A percentile compares a stretch with the other conserved stretches of the same genome.
Conservation (phyloP, 441 rosid species). For the Hura crepitans region DNA sequence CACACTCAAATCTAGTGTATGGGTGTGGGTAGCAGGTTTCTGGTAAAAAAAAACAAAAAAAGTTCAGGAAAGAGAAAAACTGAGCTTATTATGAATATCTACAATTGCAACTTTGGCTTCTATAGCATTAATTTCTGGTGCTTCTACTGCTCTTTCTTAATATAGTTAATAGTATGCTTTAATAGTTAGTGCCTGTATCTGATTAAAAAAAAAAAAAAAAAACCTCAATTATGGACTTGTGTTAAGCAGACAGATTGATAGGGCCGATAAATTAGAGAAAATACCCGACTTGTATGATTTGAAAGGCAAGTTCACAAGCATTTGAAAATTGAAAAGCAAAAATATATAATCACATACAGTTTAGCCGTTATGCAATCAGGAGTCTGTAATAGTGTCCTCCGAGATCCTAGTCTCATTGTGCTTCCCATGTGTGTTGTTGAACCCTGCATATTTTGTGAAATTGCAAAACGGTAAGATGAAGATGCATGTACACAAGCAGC, state of each 20-base stretch:
- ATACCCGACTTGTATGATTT: not conserved
- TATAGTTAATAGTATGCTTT: not conserved
- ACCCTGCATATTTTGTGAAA: slow-evolving; percentile 38
- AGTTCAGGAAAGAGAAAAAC: not conserved
- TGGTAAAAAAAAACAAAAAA: slow-evolving; percentile 5
- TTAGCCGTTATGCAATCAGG: slow-evolving; percentile 68
- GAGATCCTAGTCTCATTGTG: slow-evolving; percentile 88
- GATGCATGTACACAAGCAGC: not conserved
- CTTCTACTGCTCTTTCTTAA: not conserved
- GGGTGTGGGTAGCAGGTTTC: not conserved
- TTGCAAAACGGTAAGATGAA: slow-evolving; percentile 20
- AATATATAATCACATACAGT: slow-evolving; percentile 33
- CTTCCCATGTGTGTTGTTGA: slow-evolving; percentile 97
- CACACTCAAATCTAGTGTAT: slow-evolving; percentile 10
- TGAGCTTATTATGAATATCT: not conserved
- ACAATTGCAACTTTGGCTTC: not conserved
- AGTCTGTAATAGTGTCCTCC: slow-evolving; percentile 72
- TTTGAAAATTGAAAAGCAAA: not conserved
- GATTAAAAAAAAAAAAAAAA: too few relatives aligned
- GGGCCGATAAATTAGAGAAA: slow-evolving; percentile 3
- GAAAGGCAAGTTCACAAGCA: not conserved
- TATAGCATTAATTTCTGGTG: not conserved
- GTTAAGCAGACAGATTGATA: not conserved
- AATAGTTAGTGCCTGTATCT: not conserved
- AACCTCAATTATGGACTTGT: not conserved